Base-by-base conservation (phyloP, 352 stramenopile species). In the Phytophthora uliginosa region DNA sequence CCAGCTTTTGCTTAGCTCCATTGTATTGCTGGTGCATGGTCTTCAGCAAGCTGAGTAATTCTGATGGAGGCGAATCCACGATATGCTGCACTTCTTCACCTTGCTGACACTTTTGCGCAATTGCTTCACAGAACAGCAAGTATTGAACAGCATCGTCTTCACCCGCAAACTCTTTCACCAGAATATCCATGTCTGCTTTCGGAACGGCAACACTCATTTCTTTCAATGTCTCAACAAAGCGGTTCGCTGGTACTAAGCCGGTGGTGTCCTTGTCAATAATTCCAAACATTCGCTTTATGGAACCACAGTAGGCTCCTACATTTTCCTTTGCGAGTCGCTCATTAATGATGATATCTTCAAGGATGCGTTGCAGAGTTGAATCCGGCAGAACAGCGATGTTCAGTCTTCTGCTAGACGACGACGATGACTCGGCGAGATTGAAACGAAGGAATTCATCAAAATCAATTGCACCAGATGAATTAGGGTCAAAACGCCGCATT, bases 401-500 rank as follows among this genome's bases (percentile, higher is more conserved):
- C 6, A 83, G 69, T 26, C 71, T 69, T 57, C 76, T 71, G 13
- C 50, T 76, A n/a, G 82, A 87, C 1, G 83, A 87, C 0, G 83
- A 87, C 0, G 85, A 90, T 28, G 81, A 86, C 47, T 95, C 82
- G 1, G 77, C 78, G 18, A 94, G 69, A 38, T 91, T 94, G 65
- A 94, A 94, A 5, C 88, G 88, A 22, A 94, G 64, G 57, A 95
- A 94, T 57, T 95, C 88, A 26, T 89, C 78, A 53, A 84, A 95
- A 60, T 88, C 67, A 36, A 95, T 92, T 13, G 82, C 88, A 15
- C 88, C 88, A 24, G 80, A 83, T 2, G 72, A 73, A 55, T 94
- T 94, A 7, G 83, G 71, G 63, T 95, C 81, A 67, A 95, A 95
- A 33, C 88, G 76, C 2, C 88, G 79, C 81, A 95, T 91, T 47